These are phyloP conservation scores for Setaria viridis DNA, from an alignment of 202 grass and related monocot species.

Conservation along the genomic window DNA sequence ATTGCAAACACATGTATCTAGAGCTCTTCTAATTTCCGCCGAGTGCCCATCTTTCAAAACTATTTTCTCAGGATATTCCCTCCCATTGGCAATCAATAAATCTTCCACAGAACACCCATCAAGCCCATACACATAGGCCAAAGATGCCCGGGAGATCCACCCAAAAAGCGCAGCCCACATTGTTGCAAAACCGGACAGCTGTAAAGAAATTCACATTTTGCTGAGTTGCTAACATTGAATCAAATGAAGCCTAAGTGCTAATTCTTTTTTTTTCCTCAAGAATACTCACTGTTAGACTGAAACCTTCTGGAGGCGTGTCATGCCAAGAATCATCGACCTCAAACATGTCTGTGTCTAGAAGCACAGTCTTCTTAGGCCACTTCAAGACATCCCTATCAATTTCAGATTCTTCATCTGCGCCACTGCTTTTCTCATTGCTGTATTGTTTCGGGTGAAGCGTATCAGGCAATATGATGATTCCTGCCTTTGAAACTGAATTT, in stretches of 20 bases:
- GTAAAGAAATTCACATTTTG: slow-evolving; percentile 37
- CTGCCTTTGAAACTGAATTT: slow-evolving; percentile 71
- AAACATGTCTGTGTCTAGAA: slow-evolving; percentile 92
- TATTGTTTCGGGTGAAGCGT: slow-evolving; percentile 42
- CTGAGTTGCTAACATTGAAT: slow-evolving; percentile 18
- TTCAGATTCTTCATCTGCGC: slow-evolving; percentile 55
- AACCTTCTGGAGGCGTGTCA: slow-evolving; percentile 81
- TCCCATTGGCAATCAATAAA: slow-evolving; percentile 65
- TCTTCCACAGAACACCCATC: slow-evolving; percentile 60
- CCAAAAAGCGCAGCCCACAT: slow-evolving; percentile 81
- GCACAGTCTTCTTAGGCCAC: slow-evolving; percentile 85
- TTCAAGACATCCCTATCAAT: slow-evolving; percentile 65
- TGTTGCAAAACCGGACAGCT: slow-evolving; percentile 81
- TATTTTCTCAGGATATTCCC: slow-evolving; percentile 70
- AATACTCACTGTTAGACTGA: slow-evolving; percentile 70
- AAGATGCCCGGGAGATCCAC: slow-evolving; percentile 77
- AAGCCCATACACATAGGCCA: slow-evolving; percentile 78
- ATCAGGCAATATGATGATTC: slow-evolving; percentile 80
- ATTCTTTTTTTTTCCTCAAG: neutral
- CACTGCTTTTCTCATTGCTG: slow-evolving; percentile 23
- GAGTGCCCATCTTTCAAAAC: slow-evolving; percentile 71
- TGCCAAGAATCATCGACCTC: slow-evolving; percentile 94
- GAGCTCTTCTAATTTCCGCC: slow-evolving; percentile 76
- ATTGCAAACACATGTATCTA: slow-evolving; percentile 76
- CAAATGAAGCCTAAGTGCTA: slow-evolving; percentile 3